Base-by-base conservation (phyloP, 1,284 basidiomycete genomes). In the Inonotus obliquus region DNA sequence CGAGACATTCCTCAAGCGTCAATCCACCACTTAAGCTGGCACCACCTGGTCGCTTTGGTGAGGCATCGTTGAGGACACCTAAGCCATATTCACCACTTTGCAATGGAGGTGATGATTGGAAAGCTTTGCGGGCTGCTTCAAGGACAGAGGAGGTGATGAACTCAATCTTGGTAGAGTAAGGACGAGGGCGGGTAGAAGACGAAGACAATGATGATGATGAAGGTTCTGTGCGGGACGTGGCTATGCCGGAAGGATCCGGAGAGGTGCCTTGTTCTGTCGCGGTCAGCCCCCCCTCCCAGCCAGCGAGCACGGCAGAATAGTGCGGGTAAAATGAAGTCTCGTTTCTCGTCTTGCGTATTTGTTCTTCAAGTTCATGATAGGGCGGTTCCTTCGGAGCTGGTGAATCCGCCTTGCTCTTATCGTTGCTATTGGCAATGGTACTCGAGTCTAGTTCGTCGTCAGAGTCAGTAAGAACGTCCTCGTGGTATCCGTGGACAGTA, bases 1-100 rank as follows among this genome's bases (percentile, higher is more conserved):
- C 62, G 38, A 63, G 54, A 37, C 58, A 60, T 54, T 60, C 62
- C 37, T 63, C 62, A 38, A 61, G 62, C 21, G 58, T 58, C 44
- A 44, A 25, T 11, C 58, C 62, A 38, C 62, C 62, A 25, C 45
- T 60, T 13, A 63, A 54, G 13, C 54, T 61, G 21, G 62, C 62
- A 13, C 62, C 62, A 17, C 62, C 62, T 37, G 59, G 52, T 35
- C 48, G 54, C 54, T 63, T 63, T 17, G 62, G 59, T n/a, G 62
- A 60, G 19, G 54, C 45, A 38, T 37, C 19, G 29, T 61, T 63
- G 19, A 63, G 62, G 10, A 63, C 49, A 6, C 62, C 62, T 23
- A 63, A 29, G 27, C 35, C 37, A 23, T 48, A 57, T 17, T 27
- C 25, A 48, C 56, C 37, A 37, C n/a, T 21, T 19, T 39, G 52